Percentiles rank a stretch among this genome's conserved stretches.
These are phyloP conservation scores for Begonia fuchsioides DNA, from an alignment of 306 rosid genomes.

Conservation along the genomic window DNA sequence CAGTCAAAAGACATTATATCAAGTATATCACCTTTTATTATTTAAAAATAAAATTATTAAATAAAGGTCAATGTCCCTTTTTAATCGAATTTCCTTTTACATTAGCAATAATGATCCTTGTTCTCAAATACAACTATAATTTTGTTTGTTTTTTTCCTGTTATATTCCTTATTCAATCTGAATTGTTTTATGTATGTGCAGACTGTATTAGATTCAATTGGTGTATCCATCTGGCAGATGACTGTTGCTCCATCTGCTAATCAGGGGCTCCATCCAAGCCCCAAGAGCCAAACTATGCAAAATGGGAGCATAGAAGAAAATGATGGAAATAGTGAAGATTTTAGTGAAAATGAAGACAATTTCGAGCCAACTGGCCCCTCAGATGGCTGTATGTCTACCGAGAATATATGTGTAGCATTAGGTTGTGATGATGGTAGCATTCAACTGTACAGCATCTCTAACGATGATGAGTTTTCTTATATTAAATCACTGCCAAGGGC, in stretches of 20 bases:
- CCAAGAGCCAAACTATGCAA: constrained; percentile 8
- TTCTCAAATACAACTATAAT: too few species aligned
- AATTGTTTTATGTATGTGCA: constrained; percentile 11
- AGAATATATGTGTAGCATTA: constrained; percentile 42
- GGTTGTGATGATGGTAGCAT: constrained; percentile 72
- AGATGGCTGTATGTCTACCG: constrained; percentile 14
- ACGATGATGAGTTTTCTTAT: constrained; percentile 44
- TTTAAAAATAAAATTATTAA: too few species aligned
- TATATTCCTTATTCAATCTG: neutral
- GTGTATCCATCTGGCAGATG: constrained; percentile 87
- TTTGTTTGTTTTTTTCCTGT: too few species aligned
- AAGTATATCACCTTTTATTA: too few species aligned
- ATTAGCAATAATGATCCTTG: too few species aligned
- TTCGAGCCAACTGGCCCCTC: constrained; percentile 20
- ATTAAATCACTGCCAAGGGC: constrained; percentile 64
- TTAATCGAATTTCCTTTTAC: too few species aligned
- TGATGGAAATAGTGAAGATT: constrained; percentile 19
- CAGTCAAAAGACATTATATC: too few species aligned
- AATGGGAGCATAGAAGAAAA: constrained; percentile 30
- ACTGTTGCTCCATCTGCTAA: constrained; percentile 30
- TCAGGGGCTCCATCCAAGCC: constrained; percentile 9
- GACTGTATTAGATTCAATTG: constrained; percentile 52
- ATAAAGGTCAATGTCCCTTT: too few species aligned
- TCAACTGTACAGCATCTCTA: constrained; percentile 42
- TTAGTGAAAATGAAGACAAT: constrained; percentile 52